These are phyloP conservation scores for Epichloe uncinata DNA, from an alignment of 2,329 filamentous ascomycete genomes.

Conservation along the genomic window DNA sequence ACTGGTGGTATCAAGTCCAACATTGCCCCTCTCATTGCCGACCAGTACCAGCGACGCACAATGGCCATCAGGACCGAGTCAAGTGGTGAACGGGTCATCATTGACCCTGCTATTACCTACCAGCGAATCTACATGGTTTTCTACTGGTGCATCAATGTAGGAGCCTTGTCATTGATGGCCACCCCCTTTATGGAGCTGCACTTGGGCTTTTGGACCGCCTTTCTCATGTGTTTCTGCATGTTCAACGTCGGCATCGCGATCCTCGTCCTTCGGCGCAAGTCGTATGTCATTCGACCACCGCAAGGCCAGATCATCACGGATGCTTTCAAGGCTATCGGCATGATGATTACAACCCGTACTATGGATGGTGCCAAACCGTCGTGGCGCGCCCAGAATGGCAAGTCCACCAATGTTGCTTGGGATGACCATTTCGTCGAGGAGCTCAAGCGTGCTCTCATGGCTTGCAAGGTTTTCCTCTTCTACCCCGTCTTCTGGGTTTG, in stretches of 20 bases:
- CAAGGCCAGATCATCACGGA: slow-evolving; percentile 52
- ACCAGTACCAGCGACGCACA: slow-evolving; percentile 45
- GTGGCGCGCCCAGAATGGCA: slow-evolving; percentile 41
- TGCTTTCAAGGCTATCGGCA: slow-evolving; percentile 38
- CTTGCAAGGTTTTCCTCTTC: slow-evolving; percentile 58
- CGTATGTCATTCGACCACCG: slow-evolving; percentile 37
- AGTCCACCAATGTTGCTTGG: slow-evolving; percentile 37
- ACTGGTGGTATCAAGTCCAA: slow-evolving; percentile 61
- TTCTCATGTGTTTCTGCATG: slow-evolving; percentile 41
- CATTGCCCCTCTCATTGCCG: slow-evolving; percentile 43
- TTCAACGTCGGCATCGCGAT: slow-evolving; percentile 47
- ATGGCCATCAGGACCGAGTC: slow-evolving; percentile 36
- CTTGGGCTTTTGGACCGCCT: slow-evolving; percentile 56
- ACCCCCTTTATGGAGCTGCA: slow-evolving; percentile 58
- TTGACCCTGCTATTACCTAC: slow-evolving; percentile 53
- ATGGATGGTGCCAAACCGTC: slow-evolving; percentile 52
- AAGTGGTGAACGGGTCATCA: slow-evolving; percentile 45
- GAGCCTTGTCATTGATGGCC: slow-evolving; percentile 52
- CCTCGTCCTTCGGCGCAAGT: slow-evolving; percentile 32
- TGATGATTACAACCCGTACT: slow-evolving; percentile 28
- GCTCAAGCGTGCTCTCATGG: slow-evolving; percentile 50
- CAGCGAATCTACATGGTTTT: slow-evolving; percentile 63
- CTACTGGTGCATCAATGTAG: slow-evolving; percentile 62
- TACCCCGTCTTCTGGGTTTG: slow-evolving; percentile 56
- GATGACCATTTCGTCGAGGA: slow-evolving; percentile 61